Conservation (phyloP, 2,329 filamentous ascomycete species). For the Penicillium sp. region DNA sequence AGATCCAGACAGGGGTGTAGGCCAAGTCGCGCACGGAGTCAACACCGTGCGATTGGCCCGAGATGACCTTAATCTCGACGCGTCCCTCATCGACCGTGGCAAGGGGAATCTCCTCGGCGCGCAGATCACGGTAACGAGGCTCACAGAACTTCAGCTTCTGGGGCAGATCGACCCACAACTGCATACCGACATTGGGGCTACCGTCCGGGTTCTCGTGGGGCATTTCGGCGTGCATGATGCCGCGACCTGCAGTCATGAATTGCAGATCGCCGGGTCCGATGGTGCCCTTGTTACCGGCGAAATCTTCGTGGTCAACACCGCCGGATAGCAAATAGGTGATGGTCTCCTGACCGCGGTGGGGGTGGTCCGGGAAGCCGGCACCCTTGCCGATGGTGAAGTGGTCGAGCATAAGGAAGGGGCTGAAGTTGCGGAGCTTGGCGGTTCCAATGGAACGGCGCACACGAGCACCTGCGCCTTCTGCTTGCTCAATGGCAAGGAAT, state of each 20-base stretch:
- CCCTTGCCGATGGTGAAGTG: constrained; percentile 79
- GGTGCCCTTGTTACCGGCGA: constrained; percentile 78
- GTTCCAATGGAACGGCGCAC: constrained; percentile 88
- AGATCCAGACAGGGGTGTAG: constrained; percentile 95
- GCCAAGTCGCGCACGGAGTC: constrained; percentile 87
- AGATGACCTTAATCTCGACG: constrained; percentile 85
- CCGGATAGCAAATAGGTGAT: constrained; percentile 89
- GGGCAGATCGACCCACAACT: constrained; percentile 94
- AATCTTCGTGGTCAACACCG: constrained; percentile 88
- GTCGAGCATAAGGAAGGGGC: constrained; percentile 93
- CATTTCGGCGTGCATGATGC: constrained; percentile 97
- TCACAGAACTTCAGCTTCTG: constrained; percentile 79
- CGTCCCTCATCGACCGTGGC: constrained; percentile 69
- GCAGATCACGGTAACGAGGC: constrained; percentile 84
- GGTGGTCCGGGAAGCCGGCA: constrained; percentile 87
- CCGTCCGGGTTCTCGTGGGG: constrained; percentile 75
- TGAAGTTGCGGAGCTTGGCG: constrained; percentile 76
- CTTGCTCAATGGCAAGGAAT: constrained; percentile 79
- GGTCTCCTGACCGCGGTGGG: constrained; percentile 77
- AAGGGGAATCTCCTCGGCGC: constrained; percentile 72
- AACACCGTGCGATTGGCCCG: constrained; percentile 75
- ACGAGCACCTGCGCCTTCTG: constrained; percentile 81
- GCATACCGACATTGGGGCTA: constrained; percentile 76
- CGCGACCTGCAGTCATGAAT: constrained; percentile 93
- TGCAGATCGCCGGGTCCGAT: constrained; percentile 86